Percentiles rank a stretch among this genome's conserved stretches.
phyloP scores from a whole-genome alignment of 2,329 filamentous ascomycete species.

The Emydomyces testavorans region DNA sequence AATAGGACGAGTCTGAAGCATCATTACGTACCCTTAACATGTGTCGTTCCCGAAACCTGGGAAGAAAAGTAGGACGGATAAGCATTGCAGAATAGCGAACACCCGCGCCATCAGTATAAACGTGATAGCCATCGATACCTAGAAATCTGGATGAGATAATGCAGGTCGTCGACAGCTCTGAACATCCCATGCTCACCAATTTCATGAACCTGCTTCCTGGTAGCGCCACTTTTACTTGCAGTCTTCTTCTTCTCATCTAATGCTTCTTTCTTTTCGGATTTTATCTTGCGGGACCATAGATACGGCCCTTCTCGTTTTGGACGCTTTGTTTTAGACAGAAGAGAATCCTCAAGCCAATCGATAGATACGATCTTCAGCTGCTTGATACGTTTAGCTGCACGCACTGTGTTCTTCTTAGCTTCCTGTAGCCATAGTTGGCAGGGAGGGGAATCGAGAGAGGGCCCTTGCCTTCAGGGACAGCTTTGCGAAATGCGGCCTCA shows the following conservation, averaged over 20 bases:
- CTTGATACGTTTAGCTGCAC: slow-evolving; percentile 28
- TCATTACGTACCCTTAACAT: slow-evolving; percentile 44
- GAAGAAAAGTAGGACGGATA: slow-evolving; percentile 40
- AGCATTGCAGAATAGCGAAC: slow-evolving; percentile 56
- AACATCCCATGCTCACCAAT: background rate
- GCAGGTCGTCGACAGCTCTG: background rate
- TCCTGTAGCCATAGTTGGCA: background rate
- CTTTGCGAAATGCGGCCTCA: slow-evolving; percentile 47
- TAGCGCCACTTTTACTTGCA: background rate
- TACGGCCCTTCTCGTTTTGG: slow-evolving; percentile 29
- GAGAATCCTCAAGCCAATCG: slow-evolving; percentile 40
- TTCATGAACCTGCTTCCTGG: background rate
- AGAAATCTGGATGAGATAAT: background rate
- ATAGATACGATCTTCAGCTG: slow-evolving; percentile 36
- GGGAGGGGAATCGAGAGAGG: background rate
- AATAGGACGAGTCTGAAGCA: slow-evolving; percentile 1
- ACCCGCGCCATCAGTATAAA: slow-evolving; percentile 51
- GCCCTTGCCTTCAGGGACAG: slow-evolving; percentile 32
- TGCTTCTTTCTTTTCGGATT: slow-evolving; percentile 32
- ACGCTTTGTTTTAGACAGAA: slow-evolving; percentile 24
- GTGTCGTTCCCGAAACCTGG: slow-evolving; percentile 48
- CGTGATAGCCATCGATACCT: slow-evolving; percentile 49
- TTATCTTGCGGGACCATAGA: slow-evolving; percentile 18
- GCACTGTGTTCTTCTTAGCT: slow-evolving; percentile 25
- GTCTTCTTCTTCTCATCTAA: slow-evolving; percentile 26